Percentiles rank a stretch among this genome's conserved stretches.
Evolutionary conservation across 257 asterid genomes (phyloP).

Genomic region (Voacanga thouarsii): DNA sequence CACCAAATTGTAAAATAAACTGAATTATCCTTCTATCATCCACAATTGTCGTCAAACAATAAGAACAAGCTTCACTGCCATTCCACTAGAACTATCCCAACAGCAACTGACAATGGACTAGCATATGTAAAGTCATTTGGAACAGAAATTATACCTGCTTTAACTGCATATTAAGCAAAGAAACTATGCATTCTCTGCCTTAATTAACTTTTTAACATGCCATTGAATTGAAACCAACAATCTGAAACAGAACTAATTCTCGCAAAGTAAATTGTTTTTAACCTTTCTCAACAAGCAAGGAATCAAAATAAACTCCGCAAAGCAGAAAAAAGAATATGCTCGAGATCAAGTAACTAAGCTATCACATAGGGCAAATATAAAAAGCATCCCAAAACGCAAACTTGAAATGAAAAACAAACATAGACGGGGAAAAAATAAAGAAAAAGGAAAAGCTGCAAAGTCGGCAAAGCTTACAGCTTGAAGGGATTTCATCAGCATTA

Average conservation of each 20-base stretch:
- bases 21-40: not conserved
- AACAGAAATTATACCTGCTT: not conserved
- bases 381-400: conserved; percentile 12
- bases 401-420: not conserved
- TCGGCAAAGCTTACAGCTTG: not conserved
- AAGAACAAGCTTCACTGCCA: not conserved
- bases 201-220: not conserved
- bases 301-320: not conserved
- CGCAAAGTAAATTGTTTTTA: not conserved
- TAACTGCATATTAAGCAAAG: not conserved
- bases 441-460: not conserved
- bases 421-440: no score
- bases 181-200: not conserved
- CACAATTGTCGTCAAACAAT: not conserved
- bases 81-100: not conserved
- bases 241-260: not conserved
- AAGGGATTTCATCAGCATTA: not conserved
- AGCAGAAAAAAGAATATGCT: not conserved
- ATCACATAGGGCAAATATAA: conserved; percentile 27
- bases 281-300: not conserved
- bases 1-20: not conserved
- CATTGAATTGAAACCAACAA: not conserved
- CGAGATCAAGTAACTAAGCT: no score
- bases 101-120: not conserved
- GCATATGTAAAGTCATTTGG: not conserved